phyloP scores from a whole-genome alignment of 140 eudicot species.

The Stevia rebaudiana region DNA sequence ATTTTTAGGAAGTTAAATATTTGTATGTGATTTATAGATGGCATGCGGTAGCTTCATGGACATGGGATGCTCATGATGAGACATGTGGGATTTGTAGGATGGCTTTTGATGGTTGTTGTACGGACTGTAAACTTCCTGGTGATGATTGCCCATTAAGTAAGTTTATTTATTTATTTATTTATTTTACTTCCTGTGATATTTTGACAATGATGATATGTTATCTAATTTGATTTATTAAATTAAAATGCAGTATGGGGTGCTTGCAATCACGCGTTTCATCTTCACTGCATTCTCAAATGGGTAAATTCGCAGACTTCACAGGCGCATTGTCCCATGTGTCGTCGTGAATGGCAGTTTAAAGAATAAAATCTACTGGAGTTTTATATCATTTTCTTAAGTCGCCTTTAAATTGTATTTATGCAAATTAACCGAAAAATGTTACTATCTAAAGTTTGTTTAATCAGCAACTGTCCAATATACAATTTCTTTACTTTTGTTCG shows the following conservation, averaged over 20 bases:
- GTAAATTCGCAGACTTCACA: conserved; percentile 90
- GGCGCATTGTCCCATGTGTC: conserved; percentile 95
- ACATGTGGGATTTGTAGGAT: conserved; percentile 93
- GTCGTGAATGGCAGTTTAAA: conserved; percentile 93
- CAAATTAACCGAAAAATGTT: not conserved
- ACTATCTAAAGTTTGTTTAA: too few relatives aligned
- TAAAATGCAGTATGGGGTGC: conserved; percentile 93
- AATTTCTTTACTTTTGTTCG: too few relatives aligned
- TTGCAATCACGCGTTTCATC: conserved; percentile 98
- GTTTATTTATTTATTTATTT: conserved; percentile 14
- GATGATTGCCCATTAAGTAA: conserved; percentile 89
- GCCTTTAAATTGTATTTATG: not conserved
- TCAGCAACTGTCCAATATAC: too few relatives aligned
- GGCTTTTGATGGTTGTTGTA: conserved; percentile 99
- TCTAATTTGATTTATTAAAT: not conserved
- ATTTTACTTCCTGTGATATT: not conserved
- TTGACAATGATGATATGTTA: not conserved
- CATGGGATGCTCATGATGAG: conserved; percentile 99
- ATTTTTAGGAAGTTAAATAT: not conserved
- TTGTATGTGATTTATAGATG: conserved; percentile 41
- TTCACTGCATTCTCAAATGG: conserved; percentile 97
- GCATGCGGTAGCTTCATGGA: conserved; percentile 99
- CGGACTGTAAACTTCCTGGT: conserved; percentile 90
- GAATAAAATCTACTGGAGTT: too few relatives aligned
- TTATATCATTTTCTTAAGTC: too few relatives aligned